Base-by-base conservation (phyloP, 2,329 filamentous ascomycete species). In the Aureobasidium sp. region DNA sequence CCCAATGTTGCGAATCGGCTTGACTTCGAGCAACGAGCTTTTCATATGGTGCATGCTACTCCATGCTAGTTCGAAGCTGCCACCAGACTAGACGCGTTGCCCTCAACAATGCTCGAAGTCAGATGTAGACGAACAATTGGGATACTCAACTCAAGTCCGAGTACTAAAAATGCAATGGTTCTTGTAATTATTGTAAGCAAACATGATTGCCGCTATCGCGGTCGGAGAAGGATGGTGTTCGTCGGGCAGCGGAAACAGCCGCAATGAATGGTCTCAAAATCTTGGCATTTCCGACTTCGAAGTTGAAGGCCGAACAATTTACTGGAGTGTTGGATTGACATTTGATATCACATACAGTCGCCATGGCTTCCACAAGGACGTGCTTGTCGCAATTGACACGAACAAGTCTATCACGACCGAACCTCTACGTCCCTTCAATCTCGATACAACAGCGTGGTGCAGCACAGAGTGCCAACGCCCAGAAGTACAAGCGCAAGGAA, bases 401-500 rank as follows among this genome's bases (percentile, higher is more conserved):
- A 39, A 46, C 58, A 1, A 34, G 26, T 34, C 58, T 61, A 44
- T 26, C 27, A 37, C 39, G 58, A 27, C 48, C 60, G n/a, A 46
- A 47, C 17, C 17, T 39, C 39, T 41, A 39, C 55, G 23, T 46
- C 20, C 47, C 59, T 42, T 59, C 66, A 36, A 55, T 52, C 8
- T 56, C 65, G 8, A 66, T 68, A 57, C 71, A 76, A 61, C 66
- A 75, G 64, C 76, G 76, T 70, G 72, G 69, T 67, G 75, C 75
- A 61, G 67, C 71, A 13, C 73, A 72, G 59, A 72, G 71, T 61
- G 68, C 67, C 66, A 77, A 76, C 66, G 71, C 73, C 26, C 68
- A 70, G 48, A 76, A 75, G 65, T 75, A 74, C 68, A 73, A 73
- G 63, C 70, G 73, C 23, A 78, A 77, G 71, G 78, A 79, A 65